Conservation (phyloP, 371 early-diverging fungal genomes). For the Lichtheimia ornata region DNA sequence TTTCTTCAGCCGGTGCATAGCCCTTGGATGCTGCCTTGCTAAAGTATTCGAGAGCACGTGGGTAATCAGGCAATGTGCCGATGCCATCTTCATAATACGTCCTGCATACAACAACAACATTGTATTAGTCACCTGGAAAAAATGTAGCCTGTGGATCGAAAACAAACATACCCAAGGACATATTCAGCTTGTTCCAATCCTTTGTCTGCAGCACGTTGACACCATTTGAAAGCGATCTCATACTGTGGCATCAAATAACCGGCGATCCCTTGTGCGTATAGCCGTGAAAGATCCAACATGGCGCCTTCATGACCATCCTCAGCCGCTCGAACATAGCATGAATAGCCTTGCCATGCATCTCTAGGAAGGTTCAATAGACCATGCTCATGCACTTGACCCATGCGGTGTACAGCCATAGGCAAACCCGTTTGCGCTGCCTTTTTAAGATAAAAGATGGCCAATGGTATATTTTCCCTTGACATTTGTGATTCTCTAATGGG, state of each 20-base stretch:
- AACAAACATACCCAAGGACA: conserved; percentile 17
- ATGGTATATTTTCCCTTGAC: conserved; percentile 9
- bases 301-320: conserved; percentile 21
- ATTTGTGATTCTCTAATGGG: conserved; percentile 8
- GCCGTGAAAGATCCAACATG: conserved; percentile 20
- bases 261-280: conserved; percentile 21
- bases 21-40: conserved; percentile 41
- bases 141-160: too few relatives aligned
- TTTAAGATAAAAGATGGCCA: conserved; percentile 19
- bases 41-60: conserved; percentile 32
- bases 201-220: conserved; percentile 24
- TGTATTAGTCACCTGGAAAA: too few relatives aligned
- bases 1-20: conserved; percentile 29
- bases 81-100: conserved; percentile 44
- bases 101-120: conserved; percentile 9
- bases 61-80: conserved; percentile 29
- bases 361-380: conserved; percentile 18
- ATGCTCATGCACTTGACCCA: conserved; percentile 20
- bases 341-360: conserved; percentile 13
- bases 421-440: conserved; percentile 17
- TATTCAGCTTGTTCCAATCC: conserved; percentile 27
- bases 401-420: conserved; percentile 18
- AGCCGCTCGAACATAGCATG: conserved; percentile 20
- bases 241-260: conserved; percentile 15
- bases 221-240: conserved; percentile 27